Evolutionary conservation across 306 rosid genomes (phyloP), one percentile per base, ranked within the genome.

Genomic region (Castanea sativa): DNA sequence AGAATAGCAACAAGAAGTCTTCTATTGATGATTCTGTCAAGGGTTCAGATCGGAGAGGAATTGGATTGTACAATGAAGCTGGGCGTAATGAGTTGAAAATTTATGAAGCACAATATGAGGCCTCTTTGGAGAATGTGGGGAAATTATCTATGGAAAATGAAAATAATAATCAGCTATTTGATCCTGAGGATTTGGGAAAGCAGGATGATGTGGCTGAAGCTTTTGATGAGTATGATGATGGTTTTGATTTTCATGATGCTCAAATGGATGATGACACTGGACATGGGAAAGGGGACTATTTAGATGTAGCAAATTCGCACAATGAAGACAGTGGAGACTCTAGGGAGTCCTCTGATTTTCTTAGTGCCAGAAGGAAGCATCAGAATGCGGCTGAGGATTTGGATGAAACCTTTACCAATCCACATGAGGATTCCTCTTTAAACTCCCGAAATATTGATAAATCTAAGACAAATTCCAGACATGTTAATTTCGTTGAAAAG

Each of bases 31-130:
- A 83, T 61, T 86, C 87, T 58, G 21, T 8, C 25, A 83, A 64
- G 41, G 84, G 72, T 83, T 81, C 81, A 7, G 85, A 77, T 58
- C 85, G 83, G 80, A 90, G 69, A 82, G 91, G 91, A 14, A 69
- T 41, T 78, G 98, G 97, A 71, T 88, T 94, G 83, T 94, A 94
- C 84, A 94, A 92, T 77, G 98, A 94, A 86, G 98, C 97, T 57
- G 98, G 98, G 21, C 98, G 98, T 23, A 86, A 91, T 79, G 98
- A 94, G 83, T 80, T 94, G 90, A 92, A 89, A 86, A 86, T 81
- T 74, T 94, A 92, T 38, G 98, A 94, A 83, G 97, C 91, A 29
- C 91, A 92, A 78, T 94, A 92, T 32, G 97, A 94, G 91, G 98
- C 97, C 61, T 92, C 98, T 41, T 78, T 94, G 81, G 86, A 87